These are phyloP conservation scores for Alternaria infectoria DNA, from an alignment of 2,329 filamentous ascomycete genomes.

Conservation along the genomic window DNA sequence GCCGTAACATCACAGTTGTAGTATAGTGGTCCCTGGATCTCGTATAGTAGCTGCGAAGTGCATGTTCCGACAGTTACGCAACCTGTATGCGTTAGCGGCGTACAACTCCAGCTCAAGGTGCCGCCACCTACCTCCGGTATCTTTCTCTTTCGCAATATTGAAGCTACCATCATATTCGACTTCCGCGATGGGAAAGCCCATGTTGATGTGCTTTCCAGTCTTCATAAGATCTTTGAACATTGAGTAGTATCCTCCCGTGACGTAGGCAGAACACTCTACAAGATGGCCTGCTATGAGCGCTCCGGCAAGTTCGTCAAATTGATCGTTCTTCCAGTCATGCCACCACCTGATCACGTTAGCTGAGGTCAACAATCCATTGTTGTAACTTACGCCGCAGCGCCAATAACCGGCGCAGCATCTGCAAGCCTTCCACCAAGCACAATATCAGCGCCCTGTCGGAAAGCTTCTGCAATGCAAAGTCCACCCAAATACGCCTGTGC, in stretches of 20 bases:
- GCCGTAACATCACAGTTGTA: constrained; percentile 55
- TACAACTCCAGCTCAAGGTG: accelerated
- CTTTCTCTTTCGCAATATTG: constrained; percentile 41
- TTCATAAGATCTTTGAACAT: constrained; percentile 48
- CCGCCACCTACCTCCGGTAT: constrained; percentile 33
- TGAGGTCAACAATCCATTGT: too few relatives aligned
- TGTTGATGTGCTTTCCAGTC: constrained; percentile 43
- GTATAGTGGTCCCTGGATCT: constrained; percentile 46
- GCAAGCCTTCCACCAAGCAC: constrained; percentile 42
- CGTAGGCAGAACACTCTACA: constrained; percentile 50
- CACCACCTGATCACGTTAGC: constrained; percentile 55
- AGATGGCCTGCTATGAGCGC: constrained; percentile 51
- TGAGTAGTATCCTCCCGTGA: constrained; percentile 40
- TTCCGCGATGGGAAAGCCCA: constrained; percentile 36
- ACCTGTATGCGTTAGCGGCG: constrained; percentile 5
- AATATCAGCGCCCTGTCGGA: constrained; percentile 36
- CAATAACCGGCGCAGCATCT: constrained; percentile 53
- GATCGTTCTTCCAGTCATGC: constrained; percentile 55
- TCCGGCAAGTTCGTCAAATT: constrained; percentile 42
- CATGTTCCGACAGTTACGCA: constrained; percentile 56
- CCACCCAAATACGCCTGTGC: constrained; percentile 22
- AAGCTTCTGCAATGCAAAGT: constrained; percentile 33
- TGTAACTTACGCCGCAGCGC: constrained; percentile 49
- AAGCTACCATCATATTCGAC: constrained; percentile 25
- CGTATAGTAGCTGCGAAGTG: constrained; percentile 58